These are phyloP conservation scores for Zygnema cylindricum DNA, from an alignment of 139 green algal species.

Conservation along the genomic window DNA sequence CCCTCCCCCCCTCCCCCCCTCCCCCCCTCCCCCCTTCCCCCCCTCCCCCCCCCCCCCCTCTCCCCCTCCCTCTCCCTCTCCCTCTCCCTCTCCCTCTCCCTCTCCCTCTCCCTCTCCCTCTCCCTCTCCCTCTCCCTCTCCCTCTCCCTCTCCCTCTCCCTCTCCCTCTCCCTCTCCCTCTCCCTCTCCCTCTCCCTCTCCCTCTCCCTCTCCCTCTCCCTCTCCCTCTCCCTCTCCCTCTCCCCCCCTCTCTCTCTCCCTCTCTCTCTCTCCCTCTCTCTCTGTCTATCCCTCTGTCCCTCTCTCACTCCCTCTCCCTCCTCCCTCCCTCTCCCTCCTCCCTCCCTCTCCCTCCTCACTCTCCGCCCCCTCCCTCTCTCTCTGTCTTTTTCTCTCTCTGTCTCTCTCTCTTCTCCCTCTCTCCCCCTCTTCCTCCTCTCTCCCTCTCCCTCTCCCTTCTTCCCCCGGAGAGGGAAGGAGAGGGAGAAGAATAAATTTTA, in stretches of 20 bases:
- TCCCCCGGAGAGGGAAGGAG: no score
- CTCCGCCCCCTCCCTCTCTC: background rate
- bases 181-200: background rate
- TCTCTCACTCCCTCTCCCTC: background rate
- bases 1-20: background rate
- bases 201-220: no score
- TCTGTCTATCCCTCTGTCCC: background rate
- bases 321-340: background rate
- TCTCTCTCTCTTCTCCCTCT: background rate
- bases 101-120: background rate
- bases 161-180: background rate
- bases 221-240: no score
- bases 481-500: background rate
- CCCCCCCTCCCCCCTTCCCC: background rate
- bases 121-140: background rate
- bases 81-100: background rate
- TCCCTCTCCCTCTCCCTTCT: background rate
- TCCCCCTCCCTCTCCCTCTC: background rate
- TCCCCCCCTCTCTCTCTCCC: no score
- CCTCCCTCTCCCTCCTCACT: background rate
- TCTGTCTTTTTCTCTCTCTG: background rate
- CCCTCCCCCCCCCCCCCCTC: background rate
- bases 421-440: background rate
- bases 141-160: background rate
- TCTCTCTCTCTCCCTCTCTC: background rate